Percentiles rank a stretch among this genome's conserved stretches.
Conservation (phyloP, 1,139 yeast genomes). For the Pichia sp. region DNA sequence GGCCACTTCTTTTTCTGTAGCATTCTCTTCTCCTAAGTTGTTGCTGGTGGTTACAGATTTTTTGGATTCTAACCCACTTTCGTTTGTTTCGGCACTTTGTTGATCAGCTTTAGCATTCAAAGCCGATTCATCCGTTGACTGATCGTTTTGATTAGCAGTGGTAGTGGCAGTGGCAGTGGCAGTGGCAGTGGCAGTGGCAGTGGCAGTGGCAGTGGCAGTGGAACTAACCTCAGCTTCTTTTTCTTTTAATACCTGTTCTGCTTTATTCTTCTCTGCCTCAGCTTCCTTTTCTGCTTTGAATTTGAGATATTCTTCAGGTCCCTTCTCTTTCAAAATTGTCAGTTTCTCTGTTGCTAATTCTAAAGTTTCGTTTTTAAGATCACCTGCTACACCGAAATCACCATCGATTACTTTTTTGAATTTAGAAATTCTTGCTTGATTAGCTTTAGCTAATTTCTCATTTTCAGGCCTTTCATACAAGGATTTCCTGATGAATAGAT, state of each 20-base stretch:
- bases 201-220: too few species aligned
- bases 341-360: constrained; percentile 25
- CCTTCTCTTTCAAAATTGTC: constrained; percentile 28
- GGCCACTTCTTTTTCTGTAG: neutral
- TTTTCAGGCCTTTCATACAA: constrained; percentile 29
- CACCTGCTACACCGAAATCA: constrained; percentile 30
- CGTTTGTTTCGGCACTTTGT: constrained; percentile 2
- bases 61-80: neutral
- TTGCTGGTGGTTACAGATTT: neutral
- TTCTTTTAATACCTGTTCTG: neutral
- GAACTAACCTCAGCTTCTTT: neutral
- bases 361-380: constrained; percentile 19
- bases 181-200: neutral
- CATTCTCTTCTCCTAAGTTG: neutral
- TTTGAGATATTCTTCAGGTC: constrained; percentile 21
- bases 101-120: neutral
- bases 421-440: constrained; percentile 14
- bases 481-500: constrained; percentile 61
- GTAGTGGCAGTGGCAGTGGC: neutral
- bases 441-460: constrained; percentile 12
- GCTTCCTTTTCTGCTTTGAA: constrained; percentile 15
- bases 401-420: constrained; percentile 29
- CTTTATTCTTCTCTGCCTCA: constrained; percentile 3
- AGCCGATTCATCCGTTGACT: too few species aligned
- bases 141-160: neutral